These are phyloP conservation scores for Aspergillus neotritici DNA, from an alignment of 2,329 filamentous ascomycete genomes.

Conservation along the genomic window DNA sequence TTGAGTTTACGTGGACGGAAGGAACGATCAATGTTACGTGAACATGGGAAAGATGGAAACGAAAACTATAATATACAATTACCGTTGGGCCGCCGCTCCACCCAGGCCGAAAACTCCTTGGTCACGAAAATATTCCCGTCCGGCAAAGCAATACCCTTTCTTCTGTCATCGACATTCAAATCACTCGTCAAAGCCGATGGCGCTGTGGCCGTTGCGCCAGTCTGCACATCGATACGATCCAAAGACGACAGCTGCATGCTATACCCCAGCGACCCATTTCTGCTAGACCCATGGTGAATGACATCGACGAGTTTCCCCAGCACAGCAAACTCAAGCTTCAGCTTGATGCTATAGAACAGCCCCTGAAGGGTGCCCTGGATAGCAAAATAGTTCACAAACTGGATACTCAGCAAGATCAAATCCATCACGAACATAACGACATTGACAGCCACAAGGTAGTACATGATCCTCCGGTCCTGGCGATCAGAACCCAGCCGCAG, in stretches of 20 bases:
- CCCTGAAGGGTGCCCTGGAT: constrained; percentile 40
- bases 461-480: constrained; percentile 32
- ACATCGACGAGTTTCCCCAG: constrained; percentile 43
- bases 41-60: too few species aligned
- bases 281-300: constrained; percentile 24
- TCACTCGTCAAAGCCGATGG: constrained; percentile 6
- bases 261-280: constrained; percentile 17
- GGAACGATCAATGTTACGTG: neutral
- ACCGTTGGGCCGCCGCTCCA: constrained; percentile 11
- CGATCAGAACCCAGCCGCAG: constrained; percentile 31
- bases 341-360: constrained; percentile 34
- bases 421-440: constrained; percentile 45
- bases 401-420: constrained; percentile 36
- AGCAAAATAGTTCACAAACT: constrained; percentile 38
- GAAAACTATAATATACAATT: neutral
- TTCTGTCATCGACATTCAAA: neutral
- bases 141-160: neutral
- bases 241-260: constrained; percentile 21
- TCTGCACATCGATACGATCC: constrained; percentile 5
- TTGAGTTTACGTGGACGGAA: neutral
- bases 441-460: constrained; percentile 45
- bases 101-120: constrained; percentile 20
- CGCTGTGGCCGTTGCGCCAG: neutral
- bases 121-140: constrained; percentile 18
- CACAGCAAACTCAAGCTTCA: constrained; percentile 54